These are phyloP conservation scores for Metschnikowia hibisci DNA, from an alignment of 805 yeast genomes.

Conservation along the genomic window DNA sequence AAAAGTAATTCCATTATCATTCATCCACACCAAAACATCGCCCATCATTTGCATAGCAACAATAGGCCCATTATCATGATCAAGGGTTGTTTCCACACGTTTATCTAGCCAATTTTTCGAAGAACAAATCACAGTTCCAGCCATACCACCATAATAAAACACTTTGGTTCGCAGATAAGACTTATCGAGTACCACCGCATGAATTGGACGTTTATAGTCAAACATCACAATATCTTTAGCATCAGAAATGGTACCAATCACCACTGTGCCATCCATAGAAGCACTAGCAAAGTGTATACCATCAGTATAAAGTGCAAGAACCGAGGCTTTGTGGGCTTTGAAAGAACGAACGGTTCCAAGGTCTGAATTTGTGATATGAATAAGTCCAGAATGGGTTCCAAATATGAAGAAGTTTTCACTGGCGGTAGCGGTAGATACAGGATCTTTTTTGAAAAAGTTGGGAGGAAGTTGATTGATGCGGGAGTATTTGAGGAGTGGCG, in stretches of 20 bases:
- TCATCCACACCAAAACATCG: conserved; percentile 75
- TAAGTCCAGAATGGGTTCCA: conserved; percentile 86
- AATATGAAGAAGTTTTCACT: conserved; percentile 62
- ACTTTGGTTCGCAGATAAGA: conserved; percentile 58
- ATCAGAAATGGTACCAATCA: conserved; percentile 65
- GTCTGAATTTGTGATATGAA: conserved; percentile 63
- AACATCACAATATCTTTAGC: conserved; percentile 63
- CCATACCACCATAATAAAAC: conserved; percentile 85
- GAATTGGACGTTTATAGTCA: conserved; percentile 85
- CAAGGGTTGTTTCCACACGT: conserved; percentile 63
- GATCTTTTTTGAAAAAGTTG: conserved; percentile 68
- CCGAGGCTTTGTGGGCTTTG: conserved; percentile 82
- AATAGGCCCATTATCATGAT: conserved; percentile 63
- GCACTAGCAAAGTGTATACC: conserved; percentile 79
- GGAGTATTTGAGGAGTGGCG: conserved; percentile 72
- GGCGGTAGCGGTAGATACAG: conserved; percentile 67
- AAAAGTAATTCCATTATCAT: conserved; percentile 72
- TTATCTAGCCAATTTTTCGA: conserved; percentile 86
- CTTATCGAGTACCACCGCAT: conserved; percentile 77
- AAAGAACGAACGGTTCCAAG: conserved; percentile 64
- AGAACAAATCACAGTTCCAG: conserved; percentile 74
- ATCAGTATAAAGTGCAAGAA: conserved; percentile 68
- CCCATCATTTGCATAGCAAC: conserved; percentile 61
- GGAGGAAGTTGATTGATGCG: conserved; percentile 66
- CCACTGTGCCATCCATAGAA: conserved; percentile 91